phyloP scores from a whole-genome alignment of 2,329 filamentous ascomycete genomes.

The Cercospora nicotianae region DNA sequence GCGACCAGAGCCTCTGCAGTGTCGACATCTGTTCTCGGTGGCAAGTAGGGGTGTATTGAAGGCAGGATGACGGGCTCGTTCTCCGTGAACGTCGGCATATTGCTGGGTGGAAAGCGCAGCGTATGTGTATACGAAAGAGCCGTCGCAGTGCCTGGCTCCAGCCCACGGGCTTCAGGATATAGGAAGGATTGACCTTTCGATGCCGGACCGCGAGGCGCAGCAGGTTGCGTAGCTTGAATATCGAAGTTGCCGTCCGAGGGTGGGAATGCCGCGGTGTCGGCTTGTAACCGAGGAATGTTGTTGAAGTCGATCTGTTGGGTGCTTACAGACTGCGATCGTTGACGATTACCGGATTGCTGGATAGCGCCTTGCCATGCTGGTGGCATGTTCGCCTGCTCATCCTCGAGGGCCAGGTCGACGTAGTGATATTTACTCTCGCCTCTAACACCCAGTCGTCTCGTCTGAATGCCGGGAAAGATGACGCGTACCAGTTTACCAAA shows the following conservation, averaged over 20 bases:
- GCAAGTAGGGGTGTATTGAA: slow-evolving; percentile 79
- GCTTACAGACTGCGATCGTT: slow-evolving; percentile 36
- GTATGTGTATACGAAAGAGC: slow-evolving; percentile 59
- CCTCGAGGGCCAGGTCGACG: slow-evolving; percentile 54
- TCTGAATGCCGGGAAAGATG: slow-evolving; percentile 93
- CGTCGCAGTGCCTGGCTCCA: slow-evolving; percentile 43
- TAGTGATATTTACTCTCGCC: slow-evolving; percentile 99
- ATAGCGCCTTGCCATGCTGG: slow-evolving; percentile 26
- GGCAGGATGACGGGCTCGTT: slow-evolving; percentile 77
- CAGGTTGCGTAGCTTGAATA: slow-evolving; percentile 30
- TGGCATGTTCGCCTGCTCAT: slow-evolving; percentile 41
- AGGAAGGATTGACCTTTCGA: slow-evolving; percentile 50
- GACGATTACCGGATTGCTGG: slow-evolving; percentile 27
- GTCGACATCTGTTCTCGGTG: slow-evolving; percentile 78
- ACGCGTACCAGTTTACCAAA: slow-evolving; percentile 97
- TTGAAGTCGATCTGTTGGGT: slow-evolving; percentile 40
- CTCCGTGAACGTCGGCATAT: slow-evolving; percentile 59
- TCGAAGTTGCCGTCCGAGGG: slow-evolving; percentile 37
- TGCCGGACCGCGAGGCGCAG: slow-evolving; percentile 40
- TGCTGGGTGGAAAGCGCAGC: slow-evolving; percentile 62
- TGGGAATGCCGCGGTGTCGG: slow-evolving; percentile 52
- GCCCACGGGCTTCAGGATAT: slow-evolving; percentile 47
- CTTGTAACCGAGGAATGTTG: slow-evolving; percentile 48
- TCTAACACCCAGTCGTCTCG: slow-evolving; percentile 83
- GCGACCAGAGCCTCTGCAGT: slow-evolving; percentile 82